Evolutionary conservation across 176 grass and related monocot species (phyloP).

Genomic region (Tillandsia fasciculata): DNA sequence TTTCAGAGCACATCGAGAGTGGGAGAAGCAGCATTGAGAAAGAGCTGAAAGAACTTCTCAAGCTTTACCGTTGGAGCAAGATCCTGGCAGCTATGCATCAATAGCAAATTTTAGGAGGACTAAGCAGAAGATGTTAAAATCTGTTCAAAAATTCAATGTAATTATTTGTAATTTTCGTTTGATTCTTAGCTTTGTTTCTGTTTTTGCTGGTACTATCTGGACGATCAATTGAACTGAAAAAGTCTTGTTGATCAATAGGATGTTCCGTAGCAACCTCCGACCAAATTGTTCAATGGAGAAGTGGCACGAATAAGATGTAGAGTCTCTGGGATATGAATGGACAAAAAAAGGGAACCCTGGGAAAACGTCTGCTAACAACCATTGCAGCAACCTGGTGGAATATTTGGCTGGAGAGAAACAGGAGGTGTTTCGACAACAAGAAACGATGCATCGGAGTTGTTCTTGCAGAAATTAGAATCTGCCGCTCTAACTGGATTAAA

Average conservation of each 20-base stretch:
- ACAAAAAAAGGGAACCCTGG: too few species aligned
- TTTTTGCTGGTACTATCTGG: too few species aligned
- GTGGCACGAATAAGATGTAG: conserved; percentile 12
- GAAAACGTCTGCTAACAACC: too few species aligned
- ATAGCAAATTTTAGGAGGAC: conserved; percentile 75
- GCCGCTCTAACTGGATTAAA: too few species aligned
- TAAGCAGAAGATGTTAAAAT: conserved; percentile 68
- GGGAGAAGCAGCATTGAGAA: conserved; percentile 57
- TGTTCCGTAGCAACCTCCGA: conserved; percentile 50
- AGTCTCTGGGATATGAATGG: too few species aligned
- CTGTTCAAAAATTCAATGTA: conserved; percentile 69
- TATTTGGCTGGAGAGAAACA: too few species aligned
- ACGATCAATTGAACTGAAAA: too few species aligned
- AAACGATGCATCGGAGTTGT: too few species aligned
- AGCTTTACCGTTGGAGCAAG: conserved; percentile 86
- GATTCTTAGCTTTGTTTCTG: neutral
- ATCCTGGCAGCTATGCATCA: conserved; percentile 41
- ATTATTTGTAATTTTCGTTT: neutral
- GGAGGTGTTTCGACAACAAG: too few species aligned
- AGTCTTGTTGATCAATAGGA: conserved; percentile 33
- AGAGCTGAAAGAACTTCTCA: conserved; percentile 61
- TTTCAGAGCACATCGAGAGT: conserved; percentile 48
- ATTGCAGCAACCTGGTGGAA: too few species aligned
- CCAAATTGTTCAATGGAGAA: conserved; percentile 47
- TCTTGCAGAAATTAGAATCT: too few species aligned